Base-by-base conservation (phyloP, 345 rosid species). In the Euphorbia pulcherrima region DNA sequence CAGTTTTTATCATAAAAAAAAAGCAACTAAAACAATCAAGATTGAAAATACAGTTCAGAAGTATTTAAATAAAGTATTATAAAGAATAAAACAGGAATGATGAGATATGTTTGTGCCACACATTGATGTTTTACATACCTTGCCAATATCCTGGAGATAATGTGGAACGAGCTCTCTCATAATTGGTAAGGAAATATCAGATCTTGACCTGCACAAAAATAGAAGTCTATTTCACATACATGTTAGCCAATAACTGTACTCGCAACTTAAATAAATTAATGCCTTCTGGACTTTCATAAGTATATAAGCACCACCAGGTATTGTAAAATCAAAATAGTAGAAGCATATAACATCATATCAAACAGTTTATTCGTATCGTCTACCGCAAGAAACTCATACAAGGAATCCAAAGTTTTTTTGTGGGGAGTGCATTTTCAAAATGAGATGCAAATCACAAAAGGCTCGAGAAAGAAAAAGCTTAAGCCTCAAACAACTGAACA, bases 81-180 rank as follows among this genome's bases (percentile, higher is more conserved):
- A 48, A 26, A 54, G 14, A 61, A 51, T 14, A 28, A 52, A 59
- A 53, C 59, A 18, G 40, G 51, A 30, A 53, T 17, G 16, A 14
- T 40, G 29, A 37, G 18, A 62, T 6, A 27, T 37, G 52, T 47
- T 35, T 21, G 14, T 21, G 4, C 0, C 48, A 40, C 5, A 48
- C 17, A 56, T 30, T 77, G 63, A 60, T 39, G 41, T 65, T 33
- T 23, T 33, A 67, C 81, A 62, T 84, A 94, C 99, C 95, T 91
- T 94, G 75, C 92, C 84, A 23, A 82, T 65, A 71, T 91, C 97
- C 77, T 88, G 97, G 69, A 94, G 97, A 83, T 94, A 94, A 80
- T 94, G 96, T 17, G 97, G 97, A 82, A 88, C 84, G 81, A 94
- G 83, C 77, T 94, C 97, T 87, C 84, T 94, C 88, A 88, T 83